A percentile compares a stretch with the other conserved stretches of the same genome.
Evolutionary conservation across 179 eudicot genomes (phyloP).

Genomic region (Silene noctiflora): DNA sequence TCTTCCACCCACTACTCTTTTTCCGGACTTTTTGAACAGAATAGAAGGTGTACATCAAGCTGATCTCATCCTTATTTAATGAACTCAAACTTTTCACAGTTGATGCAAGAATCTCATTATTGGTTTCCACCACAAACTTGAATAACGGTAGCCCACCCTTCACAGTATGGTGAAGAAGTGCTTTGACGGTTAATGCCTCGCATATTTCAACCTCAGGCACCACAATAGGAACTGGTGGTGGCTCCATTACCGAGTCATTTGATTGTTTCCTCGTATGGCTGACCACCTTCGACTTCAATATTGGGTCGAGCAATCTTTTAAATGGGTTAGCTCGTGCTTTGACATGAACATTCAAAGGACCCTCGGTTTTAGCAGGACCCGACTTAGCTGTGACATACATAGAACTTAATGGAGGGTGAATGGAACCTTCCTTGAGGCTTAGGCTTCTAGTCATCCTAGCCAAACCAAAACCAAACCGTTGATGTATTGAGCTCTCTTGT

Average conservation of each 20-base stretch:
- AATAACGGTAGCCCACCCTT: constrained; percentile 71
- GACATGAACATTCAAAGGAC: constrained; percentile 22
- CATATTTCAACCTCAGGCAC: constrained; percentile 25
- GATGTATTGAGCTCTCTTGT: constrained; percentile 37
- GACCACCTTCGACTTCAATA: constrained; percentile 45
- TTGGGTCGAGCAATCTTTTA: constrained; percentile 62
- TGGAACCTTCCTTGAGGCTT: constrained; percentile 63
- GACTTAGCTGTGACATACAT: constrained; percentile 40
- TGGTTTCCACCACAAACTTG: constrained; percentile 61
- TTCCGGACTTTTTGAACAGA: constrained; percentile 57
- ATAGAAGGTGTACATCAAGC: constrained; percentile 67
- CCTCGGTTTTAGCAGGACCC: constrained; percentile 43
- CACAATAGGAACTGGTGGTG: constrained; percentile 21
- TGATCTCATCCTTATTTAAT: constrained; percentile 42
- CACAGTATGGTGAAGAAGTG: constrained; percentile 59
- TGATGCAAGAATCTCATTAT: constrained; percentile 62
- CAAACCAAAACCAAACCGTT: constrained; percentile 49
- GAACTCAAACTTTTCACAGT: constrained; percentile 47
- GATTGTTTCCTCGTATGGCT: constrained; percentile 29
- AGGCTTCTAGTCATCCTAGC: constrained; percentile 61
- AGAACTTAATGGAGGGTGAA: constrained; percentile 34
- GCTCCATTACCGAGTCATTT: constrained; percentile 25
- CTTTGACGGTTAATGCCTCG: constrained; percentile 38
- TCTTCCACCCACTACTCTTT: constrained; percentile 62
- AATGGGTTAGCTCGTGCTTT: constrained; percentile 61